Evolutionary conservation across 805 yeast genomes (phyloP), one percentile per base, ranked within the genome.

Genomic region (Ogataea glucozyma): DNA sequence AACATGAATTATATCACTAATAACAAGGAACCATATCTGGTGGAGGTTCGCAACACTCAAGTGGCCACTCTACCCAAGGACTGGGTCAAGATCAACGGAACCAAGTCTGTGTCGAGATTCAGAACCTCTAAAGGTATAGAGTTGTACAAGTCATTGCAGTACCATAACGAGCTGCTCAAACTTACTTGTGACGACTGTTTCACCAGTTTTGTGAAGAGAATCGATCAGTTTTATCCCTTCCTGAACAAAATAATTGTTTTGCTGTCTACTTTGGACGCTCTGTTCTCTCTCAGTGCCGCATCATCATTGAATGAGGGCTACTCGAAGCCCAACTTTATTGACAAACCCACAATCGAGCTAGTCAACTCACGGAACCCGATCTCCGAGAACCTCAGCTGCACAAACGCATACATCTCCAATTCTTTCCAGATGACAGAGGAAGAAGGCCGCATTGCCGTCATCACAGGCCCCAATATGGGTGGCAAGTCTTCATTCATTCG

Each of bases 391-490:
- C 42, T 60, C 14, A 39, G 44, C 32, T 21, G 33, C 17, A n/a
- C 46, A 17, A 21, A 43, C 13, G 16, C 37, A 13, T 85, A 79
- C 57, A 86, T 89, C 10, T 72, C 93, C 2, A 89, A 88, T 58
- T 79, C 81, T 49, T 72, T 83, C 4, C 42, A 58, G 6, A 75
- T 89, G 67, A 52, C 68, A 5, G 57, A 65, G 6, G 56, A 65
- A n/a, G 60, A 67, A 3, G 71, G 77, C 11, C 70, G 88, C 24
- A 75, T 78, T 0, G 67, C 81, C 41, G 71, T 89, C 12, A 76
- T 89, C 17, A 86, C 95, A 0, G 96, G 95, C 0, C 93, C 95
- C 0, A 86, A 86, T 52, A 85, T 86, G 89, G 95, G 95, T 8
- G 95, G 95, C 4, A 87, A 87, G 58, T 82, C 89, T 6, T 80